These are phyloP conservation scores for Claviceps cyperi DNA, from an alignment of 2,329 filamentous ascomycete genomes.

Conservation along the genomic window DNA sequence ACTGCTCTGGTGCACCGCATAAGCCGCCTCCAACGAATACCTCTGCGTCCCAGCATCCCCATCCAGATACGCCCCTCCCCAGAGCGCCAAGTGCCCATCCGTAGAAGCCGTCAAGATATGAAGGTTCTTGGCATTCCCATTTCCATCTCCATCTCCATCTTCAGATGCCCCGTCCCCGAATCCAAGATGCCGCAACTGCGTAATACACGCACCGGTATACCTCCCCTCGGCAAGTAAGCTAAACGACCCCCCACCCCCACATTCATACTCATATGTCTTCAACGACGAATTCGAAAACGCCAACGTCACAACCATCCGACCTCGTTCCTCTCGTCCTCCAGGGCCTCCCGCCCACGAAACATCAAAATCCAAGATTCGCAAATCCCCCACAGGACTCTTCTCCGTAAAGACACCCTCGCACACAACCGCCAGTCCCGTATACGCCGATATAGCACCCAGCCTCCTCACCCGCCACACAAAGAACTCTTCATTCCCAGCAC, in stretches of 20 bases:
- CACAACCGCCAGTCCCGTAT: conserved; percentile 36
- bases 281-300: conserved; percentile 74
- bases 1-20: conserved; percentile 61
- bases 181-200: conserved; percentile 39
- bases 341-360: conserved; percentile 17
- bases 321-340: background rate
- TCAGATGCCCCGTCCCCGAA: conserved; percentile 5
- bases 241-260: conserved; percentile 23
- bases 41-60: conserved; percentile 1
- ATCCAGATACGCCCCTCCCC: conserved; percentile 13
- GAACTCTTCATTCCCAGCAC: conserved; percentile 78
- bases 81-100: conserved; percentile 52
- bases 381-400: conserved; percentile 41
- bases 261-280: conserved; percentile 41
- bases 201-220: conserved; percentile 65
- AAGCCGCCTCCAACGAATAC: conserved; percentile 18
- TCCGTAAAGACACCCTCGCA: conserved; percentile 41
- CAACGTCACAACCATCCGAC: conserved; percentile 33
- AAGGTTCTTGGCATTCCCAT: conserved; percentile 9
- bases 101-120: conserved; percentile 58
- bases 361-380: conserved; percentile 73
- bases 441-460: conserved; percentile 29
- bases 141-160: background rate
- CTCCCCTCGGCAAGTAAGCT: conserved; percentile 34
- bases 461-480: conserved; percentile 60